A percentile compares a stretch with the other conserved stretches of the same genome.
Evolutionary conservation across 768 basidiomycete species (phyloP).

Genomic region (Xerocomellus dryophilus): DNA sequence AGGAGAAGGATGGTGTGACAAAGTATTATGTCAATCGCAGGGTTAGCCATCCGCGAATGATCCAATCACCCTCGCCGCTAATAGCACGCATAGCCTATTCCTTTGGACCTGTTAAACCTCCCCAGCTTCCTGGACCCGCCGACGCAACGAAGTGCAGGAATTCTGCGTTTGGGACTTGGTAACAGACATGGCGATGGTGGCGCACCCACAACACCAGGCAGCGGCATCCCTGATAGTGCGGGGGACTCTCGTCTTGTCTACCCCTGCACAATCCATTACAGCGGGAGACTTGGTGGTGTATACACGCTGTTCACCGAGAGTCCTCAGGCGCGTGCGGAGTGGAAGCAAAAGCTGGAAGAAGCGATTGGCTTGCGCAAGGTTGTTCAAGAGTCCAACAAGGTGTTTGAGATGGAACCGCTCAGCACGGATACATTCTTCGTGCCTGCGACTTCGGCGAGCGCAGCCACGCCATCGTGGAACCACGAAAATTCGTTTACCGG

Average conservation of each 20-base stretch:
- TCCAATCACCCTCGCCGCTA: neutral
- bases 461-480: conserved; percentile 52
- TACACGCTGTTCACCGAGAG: conserved; percentile 88
- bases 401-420: conserved; percentile 88
- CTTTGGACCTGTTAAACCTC: conserved; percentile 83
- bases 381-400: conserved; percentile 91
- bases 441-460: conserved; percentile 55
- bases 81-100: conserved; percentile 66
- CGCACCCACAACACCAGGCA: conserved; percentile 27
- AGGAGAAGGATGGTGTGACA: conserved; percentile 69
- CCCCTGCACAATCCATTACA: conserved; percentile 87
- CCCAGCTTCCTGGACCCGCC: conserved; percentile 81
- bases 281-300: conserved; percentile 81
- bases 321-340: conserved; percentile 69
- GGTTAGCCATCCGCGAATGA: conserved; percentile 41
- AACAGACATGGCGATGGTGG: conserved; percentile 33
- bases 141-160: conserved; percentile 68
- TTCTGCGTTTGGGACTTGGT: conserved; percentile 59
- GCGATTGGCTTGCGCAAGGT: conserved; percentile 81
- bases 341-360: conserved; percentile 88
- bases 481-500: conserved; percentile 72
- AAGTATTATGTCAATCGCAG: conserved; percentile 80
- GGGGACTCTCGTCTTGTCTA: conserved; percentile 75
- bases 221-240: conserved; percentile 37
- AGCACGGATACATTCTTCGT: conserved; percentile 87